Base-by-base conservation (phyloP, 371 early-diverging fungal species). In the Syncephalastrum contaminatum region DNA sequence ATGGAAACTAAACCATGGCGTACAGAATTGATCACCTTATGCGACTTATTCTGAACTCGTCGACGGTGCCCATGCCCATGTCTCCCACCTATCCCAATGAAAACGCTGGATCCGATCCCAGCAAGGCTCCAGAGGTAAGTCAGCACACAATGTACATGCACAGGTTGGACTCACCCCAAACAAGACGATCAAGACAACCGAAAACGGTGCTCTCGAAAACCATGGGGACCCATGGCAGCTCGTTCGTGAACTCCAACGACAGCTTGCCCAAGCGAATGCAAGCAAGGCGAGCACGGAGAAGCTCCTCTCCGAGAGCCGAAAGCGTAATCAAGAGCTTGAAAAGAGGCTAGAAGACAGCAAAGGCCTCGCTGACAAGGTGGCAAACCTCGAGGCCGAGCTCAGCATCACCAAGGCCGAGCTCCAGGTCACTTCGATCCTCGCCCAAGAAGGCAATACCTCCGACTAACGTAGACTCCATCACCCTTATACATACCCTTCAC, bases 1-100 rank as follows among this genome's bases (percentile, higher is more conserved):
- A 5, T 36, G 3, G 36, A 13, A 21, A 4, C 18, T 10, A 8
- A 30, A 2, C 10, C 36, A 30, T 12, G 10, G 12, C 10, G 10
- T 30, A 30, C 36, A 65, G 77, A 43, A 77, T 73, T 39, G 74
- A 77, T 43, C 91, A 95, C 51, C 66, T 95, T 43, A 93, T 93
- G 4, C 84, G 86, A 20, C 67, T 93, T 25, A 95, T 95, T 51
- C 61, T 95, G 53, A 92, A 89, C 0, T 87, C 88, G 0, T 69
- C 77, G 6, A 84, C 88, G 4, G 78, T 87, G 20, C 74, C 47
- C 2, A 48, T 30, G 36, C 21, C 1, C 20, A 47, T 47, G 8
- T 49, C 36, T 3, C 22, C 16, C 44, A 20, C 22, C 43, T 27
- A 44, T 18, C 10, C 18, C 15, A 13, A 40, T 18, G 18, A 49